Percentiles rank a stretch among this genome's conserved stretches.
Conservation (phyloP, 2,329 filamentous ascomycete species). For the Colletotrichum destructivum region DNA sequence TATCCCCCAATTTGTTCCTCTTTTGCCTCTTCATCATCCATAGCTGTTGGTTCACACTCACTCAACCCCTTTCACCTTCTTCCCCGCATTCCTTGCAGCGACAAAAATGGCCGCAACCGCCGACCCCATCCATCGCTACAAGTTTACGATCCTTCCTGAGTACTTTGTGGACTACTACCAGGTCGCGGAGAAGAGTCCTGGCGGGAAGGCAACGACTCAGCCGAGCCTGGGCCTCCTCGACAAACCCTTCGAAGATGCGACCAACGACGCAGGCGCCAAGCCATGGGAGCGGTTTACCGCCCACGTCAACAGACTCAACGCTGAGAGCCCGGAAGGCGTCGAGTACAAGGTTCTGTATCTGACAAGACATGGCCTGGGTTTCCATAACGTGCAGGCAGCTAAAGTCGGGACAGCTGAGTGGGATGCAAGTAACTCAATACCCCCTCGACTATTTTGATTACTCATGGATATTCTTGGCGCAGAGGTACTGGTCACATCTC, state of each 20-base stretch:
- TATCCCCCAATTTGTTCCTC: constrained; percentile 51
- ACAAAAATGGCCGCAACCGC: constrained; percentile 16
- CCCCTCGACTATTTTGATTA: background rate
- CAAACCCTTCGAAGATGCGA: constrained; percentile 55
- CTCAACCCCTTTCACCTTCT: background rate
- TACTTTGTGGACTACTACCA: constrained; percentile 26
- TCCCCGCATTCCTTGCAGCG: constrained; percentile 21
- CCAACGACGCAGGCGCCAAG: constrained; percentile 49
- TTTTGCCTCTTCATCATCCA: constrained; percentile 51
- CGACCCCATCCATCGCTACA: background rate
- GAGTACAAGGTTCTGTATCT: constrained; percentile 69
- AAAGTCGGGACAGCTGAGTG: constrained; percentile 70
- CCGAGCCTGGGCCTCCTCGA: constrained; percentile 69
- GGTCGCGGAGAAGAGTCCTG: constrained; percentile 46
- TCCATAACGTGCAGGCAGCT: constrained; percentile 64
- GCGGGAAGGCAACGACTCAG: constrained; percentile 56
- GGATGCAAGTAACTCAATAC: constrained; percentile 57
- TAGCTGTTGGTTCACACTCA: background rate
- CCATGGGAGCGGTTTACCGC: constrained; percentile 68
- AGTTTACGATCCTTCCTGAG: constrained; percentile 33
- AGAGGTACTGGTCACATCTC: constrained; percentile 56
- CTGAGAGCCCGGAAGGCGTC: constrained; percentile 56
- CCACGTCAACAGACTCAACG: constrained; percentile 64
- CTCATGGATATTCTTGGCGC: background rate
- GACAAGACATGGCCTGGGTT: constrained; percentile 71